Conservation (phyloP, 78 protist genomes). For the Dictyostelium brefeldianum region DNA sequence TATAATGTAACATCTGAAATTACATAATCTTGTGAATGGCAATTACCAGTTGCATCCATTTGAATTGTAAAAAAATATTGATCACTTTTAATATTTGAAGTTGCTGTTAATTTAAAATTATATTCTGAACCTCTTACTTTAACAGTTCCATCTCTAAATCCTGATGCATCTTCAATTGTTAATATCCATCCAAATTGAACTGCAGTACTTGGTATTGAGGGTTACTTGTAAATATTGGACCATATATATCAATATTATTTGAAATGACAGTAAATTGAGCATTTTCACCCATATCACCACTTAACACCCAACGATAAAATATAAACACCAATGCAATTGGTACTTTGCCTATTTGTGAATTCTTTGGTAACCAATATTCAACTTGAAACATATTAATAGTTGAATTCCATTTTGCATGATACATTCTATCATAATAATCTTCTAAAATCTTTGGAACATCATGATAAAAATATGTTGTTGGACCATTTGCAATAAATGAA, state of each 20-base stretch:
- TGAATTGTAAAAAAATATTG: background rate
- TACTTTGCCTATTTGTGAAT: background rate
- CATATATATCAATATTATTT: background rate
- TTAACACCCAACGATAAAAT: no score
- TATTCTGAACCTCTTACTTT: background rate
- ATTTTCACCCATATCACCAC: no score
- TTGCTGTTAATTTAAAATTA: background rate
- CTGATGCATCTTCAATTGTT: conserved; percentile 1
- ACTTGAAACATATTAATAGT: conserved; percentile 10
- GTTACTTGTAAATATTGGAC: background rate
- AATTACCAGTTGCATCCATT: background rate
- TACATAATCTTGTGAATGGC: background rate
- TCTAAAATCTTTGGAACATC: no score
- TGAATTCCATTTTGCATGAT: conserved; percentile 12
- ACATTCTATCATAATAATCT: background rate
- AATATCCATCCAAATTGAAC: background rate
- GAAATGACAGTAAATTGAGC: no score
- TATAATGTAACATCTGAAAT: background rate
- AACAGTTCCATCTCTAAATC: background rate
- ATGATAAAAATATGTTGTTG: no score
- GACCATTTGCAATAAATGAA: background rate
- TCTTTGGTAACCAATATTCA: background rate
- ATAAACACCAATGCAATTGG: background rate
- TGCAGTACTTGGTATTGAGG: background rate
- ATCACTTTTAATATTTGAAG: background rate